A percentile compares a stretch with the other conserved stretches of the same genome.
Conservation (phyloP, 169 alveolate genomes). For the Cryptosporidium muris region DNA sequence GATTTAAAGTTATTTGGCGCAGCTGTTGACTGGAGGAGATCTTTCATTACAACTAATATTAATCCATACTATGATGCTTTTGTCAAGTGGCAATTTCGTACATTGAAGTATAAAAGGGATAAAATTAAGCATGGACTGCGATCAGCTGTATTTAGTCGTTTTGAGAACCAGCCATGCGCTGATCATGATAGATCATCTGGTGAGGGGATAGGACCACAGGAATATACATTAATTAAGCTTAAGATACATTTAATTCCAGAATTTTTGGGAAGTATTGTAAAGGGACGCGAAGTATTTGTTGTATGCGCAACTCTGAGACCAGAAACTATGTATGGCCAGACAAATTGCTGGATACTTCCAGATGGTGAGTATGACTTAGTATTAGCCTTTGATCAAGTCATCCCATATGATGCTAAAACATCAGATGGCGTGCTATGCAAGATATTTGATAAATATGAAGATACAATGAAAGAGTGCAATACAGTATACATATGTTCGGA, state of each 20-base stretch:
- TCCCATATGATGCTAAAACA: slow-evolving; percentile 19
- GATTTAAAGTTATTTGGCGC: slow-evolving; percentile 90
- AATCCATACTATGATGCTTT: slow-evolving; percentile 97
- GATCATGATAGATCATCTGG: slow-evolving; percentile 97
- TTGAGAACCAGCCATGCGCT: slow-evolving; percentile 97
- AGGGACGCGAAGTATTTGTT: slow-evolving; percentile 83
- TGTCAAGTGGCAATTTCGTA: slow-evolving; percentile 96
- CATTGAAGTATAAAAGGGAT: slow-evolving; percentile 77
- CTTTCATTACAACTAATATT: slow-evolving; percentile 97
- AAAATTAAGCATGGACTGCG: slow-evolving; percentile 63
- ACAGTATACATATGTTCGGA: slow-evolving; percentile 79
- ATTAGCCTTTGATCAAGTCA: slow-evolving; percentile 78
- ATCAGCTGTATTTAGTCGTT: slow-evolving; percentile 66
- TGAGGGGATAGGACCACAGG: slow-evolving; percentile 96
- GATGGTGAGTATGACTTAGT: slow-evolving; percentile 88
- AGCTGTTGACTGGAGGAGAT: slow-evolving; percentile 96
- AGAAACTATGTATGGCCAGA: slow-evolving; percentile 99
- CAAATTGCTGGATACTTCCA: slow-evolving; percentile 96
- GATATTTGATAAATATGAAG: slow-evolving; percentile 66
- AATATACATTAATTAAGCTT: slow-evolving; percentile 95
- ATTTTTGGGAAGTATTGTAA: slow-evolving; percentile 73
- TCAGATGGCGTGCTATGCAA: slow-evolving; percentile 69
- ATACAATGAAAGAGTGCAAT: slow-evolving; percentile 60
- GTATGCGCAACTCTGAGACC: slow-evolving; percentile 99
- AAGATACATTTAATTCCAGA: slow-evolving; percentile 82